Evolutionary conservation across 768 basidiomycete species (phyloP).

Genomic region (Strobilomyces confusus): DNA sequence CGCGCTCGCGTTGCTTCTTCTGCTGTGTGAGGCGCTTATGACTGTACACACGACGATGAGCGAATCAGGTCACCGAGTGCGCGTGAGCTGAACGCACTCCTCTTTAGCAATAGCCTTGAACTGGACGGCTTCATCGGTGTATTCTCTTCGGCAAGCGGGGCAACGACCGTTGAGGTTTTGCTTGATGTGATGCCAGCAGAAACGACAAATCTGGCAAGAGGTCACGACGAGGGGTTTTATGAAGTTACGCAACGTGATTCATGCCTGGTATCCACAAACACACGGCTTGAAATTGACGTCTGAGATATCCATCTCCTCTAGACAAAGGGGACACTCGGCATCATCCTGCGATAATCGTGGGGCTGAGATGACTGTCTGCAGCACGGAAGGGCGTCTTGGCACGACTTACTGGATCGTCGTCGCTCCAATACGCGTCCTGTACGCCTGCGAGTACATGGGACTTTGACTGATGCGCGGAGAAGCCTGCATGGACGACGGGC

Average conservation of each 20-base stretch:
- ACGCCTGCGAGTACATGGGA: constrained; percentile 85
- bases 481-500: constrained; percentile 66
- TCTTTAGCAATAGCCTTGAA: constrained; percentile 94
- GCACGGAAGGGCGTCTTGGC: constrained; percentile 1
- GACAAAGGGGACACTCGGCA: constrained; percentile 95
- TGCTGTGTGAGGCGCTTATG: constrained; percentile 93
- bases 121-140: constrained; percentile 89
- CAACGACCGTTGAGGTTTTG: constrained; percentile 94
- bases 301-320: constrained; percentile 98
- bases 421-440: constrained; percentile 96
- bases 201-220: constrained; percentile 84
- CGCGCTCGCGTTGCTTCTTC: constrained; percentile 92
- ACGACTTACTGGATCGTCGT: constrained; percentile 73
- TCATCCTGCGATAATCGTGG: constrained; percentile 66
- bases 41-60: constrained; percentile 39
- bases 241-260: constrained; percentile 11
- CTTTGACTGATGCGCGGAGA: constrained; percentile 74
- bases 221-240: constrained; percentile 15
- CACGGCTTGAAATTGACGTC: constrained; percentile 99
- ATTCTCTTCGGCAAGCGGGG: constrained; percentile 91
- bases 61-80: constrained; percentile 2
- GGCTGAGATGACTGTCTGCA: constrained; percentile 12
- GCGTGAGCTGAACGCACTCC: constrained; percentile 62
- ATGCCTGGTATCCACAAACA: constrained; percentile 95
- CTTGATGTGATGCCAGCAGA: constrained; percentile 99